These are phyloP conservation scores for Globisporangium irregulare DNA, from an alignment of 352 stramenopile species.

Conservation along the genomic window DNA sequence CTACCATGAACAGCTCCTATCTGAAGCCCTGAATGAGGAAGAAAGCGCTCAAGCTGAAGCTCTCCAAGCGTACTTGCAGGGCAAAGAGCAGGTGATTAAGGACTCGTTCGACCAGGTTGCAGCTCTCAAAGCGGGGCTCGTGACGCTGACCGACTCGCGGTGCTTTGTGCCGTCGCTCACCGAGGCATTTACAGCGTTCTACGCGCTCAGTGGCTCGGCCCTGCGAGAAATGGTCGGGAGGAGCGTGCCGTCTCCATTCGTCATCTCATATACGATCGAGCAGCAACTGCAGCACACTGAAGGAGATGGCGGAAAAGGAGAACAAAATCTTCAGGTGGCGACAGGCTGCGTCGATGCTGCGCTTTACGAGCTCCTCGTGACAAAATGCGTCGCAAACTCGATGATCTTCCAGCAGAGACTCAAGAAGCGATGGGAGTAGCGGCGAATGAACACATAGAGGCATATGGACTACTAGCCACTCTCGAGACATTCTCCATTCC, in stretches of 20 bases:
- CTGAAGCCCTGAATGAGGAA: slow-evolving; percentile 11
- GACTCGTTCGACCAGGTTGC: slow-evolving; percentile 17
- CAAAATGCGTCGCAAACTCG: slow-evolving; percentile 9
- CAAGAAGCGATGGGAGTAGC: slow-evolving; percentile 6
- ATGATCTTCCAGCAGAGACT: slow-evolving; percentile 10
- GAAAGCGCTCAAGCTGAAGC: slow-evolving; percentile 2
- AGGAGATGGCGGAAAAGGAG: not conserved
- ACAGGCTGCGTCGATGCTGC: slow-evolving; percentile 9
- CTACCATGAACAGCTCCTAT: slow-evolving; percentile 11
- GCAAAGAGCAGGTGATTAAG: slow-evolving; percentile 10
- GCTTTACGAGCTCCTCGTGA: slow-evolving; percentile 12
- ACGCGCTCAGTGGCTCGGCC: slow-evolving; percentile 7
- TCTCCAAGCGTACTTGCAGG: not conserved
- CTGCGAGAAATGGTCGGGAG: not conserved
- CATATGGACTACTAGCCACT: too few relatives aligned
- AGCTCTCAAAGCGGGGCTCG: slow-evolving; percentile 5
- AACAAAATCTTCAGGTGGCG: not conserved
- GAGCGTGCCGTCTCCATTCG: slow-evolving; percentile 9
- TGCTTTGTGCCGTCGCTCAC: slow-evolving; percentile 1
- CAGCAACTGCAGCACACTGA: slow-evolving; percentile 4
- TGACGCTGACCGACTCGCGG: not conserved
- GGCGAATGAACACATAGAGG: not conserved
- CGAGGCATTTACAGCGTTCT: slow-evolving; percentile 14
- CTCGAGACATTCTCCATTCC: too few relatives aligned
- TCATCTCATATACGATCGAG: slow-evolving; percentile 17